Evolutionary conservation across 495 filamentous ascomycete genomes (phyloP).

Genomic region (Beverwykella pulmonaria): DNA sequence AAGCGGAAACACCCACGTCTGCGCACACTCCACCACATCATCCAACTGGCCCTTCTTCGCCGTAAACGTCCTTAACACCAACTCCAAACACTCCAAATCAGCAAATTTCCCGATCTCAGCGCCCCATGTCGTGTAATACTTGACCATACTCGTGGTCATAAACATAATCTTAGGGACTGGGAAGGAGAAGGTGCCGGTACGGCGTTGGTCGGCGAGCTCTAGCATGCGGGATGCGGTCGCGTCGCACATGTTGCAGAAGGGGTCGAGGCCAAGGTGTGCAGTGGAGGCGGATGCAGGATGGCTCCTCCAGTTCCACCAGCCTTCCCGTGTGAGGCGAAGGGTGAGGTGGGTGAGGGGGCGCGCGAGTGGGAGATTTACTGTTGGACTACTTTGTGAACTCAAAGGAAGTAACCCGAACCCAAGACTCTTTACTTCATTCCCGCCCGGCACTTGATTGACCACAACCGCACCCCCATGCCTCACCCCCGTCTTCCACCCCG

Average conservation of each 20-base stretch:
- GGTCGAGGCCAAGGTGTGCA: constrained; percentile 17
- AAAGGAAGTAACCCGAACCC: neutral
- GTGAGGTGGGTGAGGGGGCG: constrained; percentile 25
- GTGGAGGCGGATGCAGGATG: neutral
- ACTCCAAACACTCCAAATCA: constrained; percentile 15
- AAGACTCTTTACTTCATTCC: neutral
- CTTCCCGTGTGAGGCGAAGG: constrained; percentile 22
- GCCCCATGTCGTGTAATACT: constrained; percentile 10
- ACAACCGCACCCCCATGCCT: constrained; percentile 15
- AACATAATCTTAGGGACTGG: neutral
- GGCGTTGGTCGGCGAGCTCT: neutral
- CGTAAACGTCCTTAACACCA: constrained; percentile 29
- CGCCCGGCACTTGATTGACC: neutral
- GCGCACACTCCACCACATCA: constrained; percentile 28
- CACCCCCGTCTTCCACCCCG: neutral
- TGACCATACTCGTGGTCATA: neutral
- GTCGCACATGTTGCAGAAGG: neutral
- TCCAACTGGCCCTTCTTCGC: constrained; percentile 28
- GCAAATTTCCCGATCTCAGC: constrained; percentile 1
- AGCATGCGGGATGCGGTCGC: neutral
- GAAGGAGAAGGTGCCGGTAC: neutral
- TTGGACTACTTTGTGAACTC: too few species aligned
- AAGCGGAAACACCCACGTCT: constrained; percentile 35
- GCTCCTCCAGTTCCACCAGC: constrained; percentile 31
- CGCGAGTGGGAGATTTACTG: neutral